A percentile compares a stretch with the other conserved stretches of the same genome.
Evolutionary conservation across 306 rosid genomes (phyloP).

Genomic region (Neltuma alba): DNA sequence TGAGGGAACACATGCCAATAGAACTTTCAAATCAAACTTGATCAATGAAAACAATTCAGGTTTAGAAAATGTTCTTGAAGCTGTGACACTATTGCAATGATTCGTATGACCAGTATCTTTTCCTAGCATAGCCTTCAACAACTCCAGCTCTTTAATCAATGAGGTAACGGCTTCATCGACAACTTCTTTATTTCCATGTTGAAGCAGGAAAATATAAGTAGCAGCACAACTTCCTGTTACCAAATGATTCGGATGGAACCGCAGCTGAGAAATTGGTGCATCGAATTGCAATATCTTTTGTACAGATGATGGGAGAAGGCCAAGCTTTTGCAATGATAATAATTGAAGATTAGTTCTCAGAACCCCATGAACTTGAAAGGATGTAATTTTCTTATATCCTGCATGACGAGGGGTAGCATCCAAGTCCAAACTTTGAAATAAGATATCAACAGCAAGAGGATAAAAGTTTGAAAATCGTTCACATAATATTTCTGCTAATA

Average conservation of each 20-base stretch:
- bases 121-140: constrained; percentile 66
- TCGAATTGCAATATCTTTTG: constrained; percentile 74
- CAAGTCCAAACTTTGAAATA: constrained; percentile 74
- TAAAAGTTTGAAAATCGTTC: constrained; percentile 79
- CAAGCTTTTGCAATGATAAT: constrained; percentile 82
- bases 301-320: constrained; percentile 72
- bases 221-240: constrained; percentile 90
- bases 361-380: constrained; percentile 87
- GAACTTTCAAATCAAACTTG: constrained; percentile 81
- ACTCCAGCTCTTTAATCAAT: constrained; percentile 69
- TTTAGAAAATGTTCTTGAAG: constrained; percentile 58
- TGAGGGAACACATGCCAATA: constrained; percentile 67
- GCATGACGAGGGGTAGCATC: constrained; percentile 38
- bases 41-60: constrained; percentile 71
- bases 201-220: constrained; percentile 90
- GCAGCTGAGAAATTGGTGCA: constrained; percentile 70
- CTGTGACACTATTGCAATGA: constrained; percentile 33
- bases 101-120: constrained; percentile 42
- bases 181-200: constrained; percentile 83
- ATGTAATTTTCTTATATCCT: constrained; percentile 59
- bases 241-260: constrained; percentile 87
- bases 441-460: constrained; percentile 67
- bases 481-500: constrained; percentile 81
- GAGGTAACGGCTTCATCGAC: constrained; percentile 67
- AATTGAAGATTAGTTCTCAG: constrained; percentile 91